Conservation (phyloP, 2,329 filamentous ascomycete genomes). For the Scytalidium lignicola region DNA sequence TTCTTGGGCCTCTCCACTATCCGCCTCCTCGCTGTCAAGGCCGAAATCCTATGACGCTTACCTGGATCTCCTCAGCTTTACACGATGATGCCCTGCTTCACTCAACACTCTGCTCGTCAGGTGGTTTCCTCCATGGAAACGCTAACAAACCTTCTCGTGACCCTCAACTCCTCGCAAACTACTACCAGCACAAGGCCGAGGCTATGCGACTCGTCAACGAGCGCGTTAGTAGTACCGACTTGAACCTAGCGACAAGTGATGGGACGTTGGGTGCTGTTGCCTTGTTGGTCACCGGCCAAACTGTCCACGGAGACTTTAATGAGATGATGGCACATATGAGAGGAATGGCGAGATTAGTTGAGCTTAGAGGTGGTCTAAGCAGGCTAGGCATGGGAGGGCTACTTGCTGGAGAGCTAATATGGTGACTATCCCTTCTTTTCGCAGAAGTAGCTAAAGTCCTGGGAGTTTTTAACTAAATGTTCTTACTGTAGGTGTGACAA, state of each 20-base stretch:
- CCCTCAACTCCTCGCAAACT: background rate
- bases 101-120: background rate
- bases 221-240: conserved; percentile 3
- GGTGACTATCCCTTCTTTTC: background rate
- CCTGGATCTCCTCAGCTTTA: background rate
- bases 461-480: background rate
- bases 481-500: background rate
- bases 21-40: background rate
- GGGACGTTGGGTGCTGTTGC: conserved; percentile 8
- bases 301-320: background rate
- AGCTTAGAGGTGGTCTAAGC: background rate
- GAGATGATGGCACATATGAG: background rate
- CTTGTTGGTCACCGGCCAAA: background rate
- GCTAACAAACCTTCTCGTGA: background rate
- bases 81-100: background rate
- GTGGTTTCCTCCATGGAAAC: background rate
- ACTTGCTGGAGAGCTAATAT: background rate
- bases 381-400: background rate
- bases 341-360: background rate
- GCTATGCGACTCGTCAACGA: conserved; percentile 9
- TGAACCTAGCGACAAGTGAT: background rate
- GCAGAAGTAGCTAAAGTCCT: background rate
- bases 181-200: conserved; percentile 7
- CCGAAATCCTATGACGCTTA: background rate
- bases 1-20: background rate